Conservation (phyloP, 345 rosid species). For the Eucalyptus regnans region DNA sequence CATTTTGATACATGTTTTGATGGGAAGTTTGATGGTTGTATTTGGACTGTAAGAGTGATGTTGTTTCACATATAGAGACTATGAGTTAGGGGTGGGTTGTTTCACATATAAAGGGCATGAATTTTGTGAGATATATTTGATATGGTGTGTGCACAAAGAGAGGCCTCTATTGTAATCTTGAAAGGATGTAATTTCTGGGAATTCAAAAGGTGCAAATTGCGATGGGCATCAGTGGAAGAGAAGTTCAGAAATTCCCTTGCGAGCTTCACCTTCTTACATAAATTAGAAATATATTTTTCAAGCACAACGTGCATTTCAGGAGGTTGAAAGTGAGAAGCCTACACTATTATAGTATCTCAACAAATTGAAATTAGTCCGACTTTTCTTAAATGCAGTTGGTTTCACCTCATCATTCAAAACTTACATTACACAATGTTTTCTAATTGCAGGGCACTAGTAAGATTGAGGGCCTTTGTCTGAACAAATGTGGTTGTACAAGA, state of each 20-base stretch:
- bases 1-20: no score
- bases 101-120: no score
- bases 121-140: no score
- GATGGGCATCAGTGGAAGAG: not conserved
- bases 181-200: no score
- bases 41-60: no score
- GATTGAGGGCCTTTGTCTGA: not conserved
- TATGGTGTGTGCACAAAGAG: no score
- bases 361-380: not conserved
- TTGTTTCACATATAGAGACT: no score
- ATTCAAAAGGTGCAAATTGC: no score
- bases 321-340: not conserved
- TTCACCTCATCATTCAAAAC: not conserved
- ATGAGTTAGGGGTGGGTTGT: no score
- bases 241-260: not conserved
- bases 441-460: not conserved
- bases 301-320: not conserved
- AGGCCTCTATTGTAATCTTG: no score
- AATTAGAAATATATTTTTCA: not conserved
- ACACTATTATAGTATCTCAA: not conserved
- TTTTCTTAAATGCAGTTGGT: not conserved
- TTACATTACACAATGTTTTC: not conserved
- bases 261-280: not conserved
- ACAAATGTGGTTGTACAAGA: not conserved
- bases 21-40: no score